Base-by-base conservation (phyloP, 345 rosid species). In the Dovyalis caffra region DNA sequence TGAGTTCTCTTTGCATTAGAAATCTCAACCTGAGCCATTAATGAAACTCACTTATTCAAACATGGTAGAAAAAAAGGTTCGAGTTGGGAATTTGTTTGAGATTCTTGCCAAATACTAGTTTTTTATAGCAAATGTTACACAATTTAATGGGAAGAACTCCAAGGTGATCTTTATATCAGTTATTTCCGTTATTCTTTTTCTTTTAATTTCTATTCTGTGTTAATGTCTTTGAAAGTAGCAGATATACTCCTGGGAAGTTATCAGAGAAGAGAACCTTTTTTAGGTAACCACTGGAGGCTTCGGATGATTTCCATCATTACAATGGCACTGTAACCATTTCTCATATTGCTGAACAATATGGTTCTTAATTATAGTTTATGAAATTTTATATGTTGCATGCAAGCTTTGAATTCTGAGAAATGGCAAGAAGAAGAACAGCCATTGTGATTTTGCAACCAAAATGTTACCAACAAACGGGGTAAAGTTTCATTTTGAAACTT, bases 81-180 rank as follows among this genome's bases (percentile, higher is more conserved):
- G 62, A 69, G 38, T 3, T 68, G 58, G 26, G 68, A 33, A 62
- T 33, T 67, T n/a, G n/a, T n/a, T n/a, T 4, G 61, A 12, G 68
- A 29, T 73, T 35, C 49, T 73, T 63, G 32, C 43, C 14, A 29
- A 28, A 61, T 29, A 29, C 21, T 28, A 21, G 61, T 23, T 32
- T 43, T 35, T 47, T 15, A 8, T 47, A 45, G 69, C 66, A 25
- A 33, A 73, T 45, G 29, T 73, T 64, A 25, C 47, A 64, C 69
- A 29, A 25, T 4, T 64, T 47, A 64, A 25, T 33, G 16, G 63
- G 70, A 51, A 74, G 64, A 49, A 64, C 63, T 64, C 25, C 1
- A 64, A 31, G 4, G 51, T 68, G 23, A 64, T 74, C 70, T 64
- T 64, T 34, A 74, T 65, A 74, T 23, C 25, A 49, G 29, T 43